Percentiles rank a stretch among this genome's conserved stretches.
Conservation (phyloP, 768 basidiomycete genomes). For the Boletus rubroflammeus region DNA sequence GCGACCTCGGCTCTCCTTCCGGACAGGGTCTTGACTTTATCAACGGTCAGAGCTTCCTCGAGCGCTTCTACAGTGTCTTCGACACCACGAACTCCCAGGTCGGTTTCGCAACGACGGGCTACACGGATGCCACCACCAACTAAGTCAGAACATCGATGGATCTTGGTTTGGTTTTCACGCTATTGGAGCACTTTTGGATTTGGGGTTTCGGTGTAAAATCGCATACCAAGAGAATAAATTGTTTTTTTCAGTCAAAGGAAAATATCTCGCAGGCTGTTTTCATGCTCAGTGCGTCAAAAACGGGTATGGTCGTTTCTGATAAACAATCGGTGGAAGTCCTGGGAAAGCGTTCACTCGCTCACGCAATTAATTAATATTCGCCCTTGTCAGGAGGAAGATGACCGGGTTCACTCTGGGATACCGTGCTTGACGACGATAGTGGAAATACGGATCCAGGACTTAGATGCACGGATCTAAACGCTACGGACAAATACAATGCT, state of each 20-base stretch:
- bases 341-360: neutral
- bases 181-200: neutral
- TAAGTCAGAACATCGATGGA: neutral
- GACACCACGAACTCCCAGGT: constrained; percentile 52
- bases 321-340: neutral
- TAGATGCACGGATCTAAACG: constrained; percentile 22
- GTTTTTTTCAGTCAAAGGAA: neutral
- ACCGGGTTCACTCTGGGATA: neutral
- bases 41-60: constrained; percentile 51
- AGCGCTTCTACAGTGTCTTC: constrained; percentile 65
- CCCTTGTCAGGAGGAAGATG: neutral
- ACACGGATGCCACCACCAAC: constrained; percentile 32
- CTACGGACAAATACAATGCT: constrained; percentile 10
- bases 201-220: neutral
- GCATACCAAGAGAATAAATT: constrained; percentile 2
- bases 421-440: neutral
- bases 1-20: constrained; percentile 35
- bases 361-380: neutral
- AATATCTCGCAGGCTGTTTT: neutral
- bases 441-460: constrained; percentile 7
- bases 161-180: neutral
- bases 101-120: constrained; percentile 28
- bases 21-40: constrained; percentile 54
- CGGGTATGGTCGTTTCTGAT: neutral
- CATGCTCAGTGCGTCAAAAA: neutral